Base-by-base conservation (phyloP, 73 alveolate species). In the Uronychia binucleata region DNA sequence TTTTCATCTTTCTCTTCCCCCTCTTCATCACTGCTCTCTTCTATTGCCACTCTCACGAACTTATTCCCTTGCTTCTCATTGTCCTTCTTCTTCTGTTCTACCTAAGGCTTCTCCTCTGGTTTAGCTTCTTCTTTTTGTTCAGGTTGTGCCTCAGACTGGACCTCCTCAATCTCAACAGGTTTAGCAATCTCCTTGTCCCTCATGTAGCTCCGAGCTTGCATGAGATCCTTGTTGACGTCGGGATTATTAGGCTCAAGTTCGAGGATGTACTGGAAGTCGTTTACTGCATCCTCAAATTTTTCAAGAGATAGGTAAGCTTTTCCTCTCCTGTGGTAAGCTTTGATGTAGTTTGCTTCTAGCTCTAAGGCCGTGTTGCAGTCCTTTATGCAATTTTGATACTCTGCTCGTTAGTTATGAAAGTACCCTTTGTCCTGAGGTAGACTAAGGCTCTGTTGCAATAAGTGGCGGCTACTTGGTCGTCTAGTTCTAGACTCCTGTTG, bases 251-350 rank as follows among this genome's bases (percentile, higher is more conserved):
- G 99, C 79, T 93, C 98, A 33, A 31, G 75, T 86, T 92, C 93
- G 33, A 95, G 91, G 34, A 95, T 88, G 76, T 76, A 60, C 83
- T 96, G 92, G 79, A 93, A 96, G 88, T 97, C 99, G 32, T 81
- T 79, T 58, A 95, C 88, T 1, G 99, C 99, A 59, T 89, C 94
- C 35, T 93, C 98, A 81, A 79, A 86, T 83, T 94, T 89, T 28
- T 93, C 81, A 29, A 92, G 90, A 31, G 96, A 92, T 35, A 87
- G 88, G 84, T 95, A 94, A 0, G 99, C 99, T 75, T 95, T 90
- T 19, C 98, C 99, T 81, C 99, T 87, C 57, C 99, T 86, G 85
- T 97, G 97, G 84, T 92, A 93, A 13, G 99, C 99, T 81, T 97
- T 97, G 29, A 95, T 67, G 83, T 93, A 93, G 74, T 92, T 94